A percentile compares a stretch with the other conserved stretches of the same genome.
These are phyloP conservation scores for Mycena pura DNA, from an alignment of 768 basidiomycete genomes.

Conservation along the genomic window DNA sequence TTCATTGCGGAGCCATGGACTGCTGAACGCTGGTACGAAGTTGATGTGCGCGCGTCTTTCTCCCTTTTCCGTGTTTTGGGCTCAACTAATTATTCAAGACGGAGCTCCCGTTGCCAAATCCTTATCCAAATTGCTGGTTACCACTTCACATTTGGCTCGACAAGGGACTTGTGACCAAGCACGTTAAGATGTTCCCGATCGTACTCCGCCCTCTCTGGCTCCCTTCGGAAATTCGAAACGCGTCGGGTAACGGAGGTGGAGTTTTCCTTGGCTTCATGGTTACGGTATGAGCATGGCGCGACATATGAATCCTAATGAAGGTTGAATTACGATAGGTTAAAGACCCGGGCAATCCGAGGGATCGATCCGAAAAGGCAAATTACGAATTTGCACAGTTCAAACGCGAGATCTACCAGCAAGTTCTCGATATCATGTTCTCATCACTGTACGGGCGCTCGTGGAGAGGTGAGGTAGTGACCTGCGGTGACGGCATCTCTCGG, in stretches of 20 bases:
- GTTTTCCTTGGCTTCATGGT: conserved; percentile 38
- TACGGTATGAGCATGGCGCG: conserved; percentile 26
- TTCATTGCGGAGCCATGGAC: no score
- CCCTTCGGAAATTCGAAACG: conserved; percentile 36
- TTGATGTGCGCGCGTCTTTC: no score
- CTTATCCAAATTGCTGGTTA: no score
- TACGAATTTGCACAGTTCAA: conserved; percentile 37
- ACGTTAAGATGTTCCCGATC: conserved; percentile 38
- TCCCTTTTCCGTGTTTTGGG: no score
- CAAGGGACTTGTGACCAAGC: no score
- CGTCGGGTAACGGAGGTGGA: conserved; percentile 41
- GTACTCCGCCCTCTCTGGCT: conserved; percentile 36
- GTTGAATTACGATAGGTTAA: conserved; percentile 20
- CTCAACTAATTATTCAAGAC: no score
- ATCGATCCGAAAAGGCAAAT: conserved; percentile 22
- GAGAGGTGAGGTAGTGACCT: conserved; percentile 29
- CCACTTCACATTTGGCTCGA: no score
- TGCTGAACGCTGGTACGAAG: no score
- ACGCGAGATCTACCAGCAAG: conserved; percentile 37
- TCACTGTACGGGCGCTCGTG: conserved; percentile 26
- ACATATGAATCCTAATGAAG: not conserved
- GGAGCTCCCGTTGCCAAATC: no score
- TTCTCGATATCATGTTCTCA: conserved; percentile 31
- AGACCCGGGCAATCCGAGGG: conserved; percentile 32
- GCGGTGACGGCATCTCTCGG: conserved; percentile 27